phyloP scores from a whole-genome alignment of 331 rosid genomes.

The Quercus phellos region DNA sequence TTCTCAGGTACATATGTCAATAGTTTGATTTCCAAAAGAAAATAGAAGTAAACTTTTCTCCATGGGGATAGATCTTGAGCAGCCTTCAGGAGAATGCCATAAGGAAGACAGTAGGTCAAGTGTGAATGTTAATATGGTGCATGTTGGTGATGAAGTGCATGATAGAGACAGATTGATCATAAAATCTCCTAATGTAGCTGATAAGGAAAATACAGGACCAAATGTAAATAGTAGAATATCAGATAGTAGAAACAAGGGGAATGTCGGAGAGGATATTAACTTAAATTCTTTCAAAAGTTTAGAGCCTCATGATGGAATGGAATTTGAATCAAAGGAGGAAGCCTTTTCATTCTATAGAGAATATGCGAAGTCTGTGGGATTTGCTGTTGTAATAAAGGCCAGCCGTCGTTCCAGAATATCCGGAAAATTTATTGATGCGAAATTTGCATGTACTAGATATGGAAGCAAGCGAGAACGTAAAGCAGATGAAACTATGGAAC shows the following conservation, averaged over 20 bases:
- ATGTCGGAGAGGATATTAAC: conserved; percentile 26
- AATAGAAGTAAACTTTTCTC: conserved; percentile 1
- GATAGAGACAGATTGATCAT: conserved; percentile 4
- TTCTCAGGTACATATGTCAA: conserved; percentile 5
- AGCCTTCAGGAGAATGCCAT: conserved; percentile 30
- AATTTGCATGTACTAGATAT: conserved; percentile 41
- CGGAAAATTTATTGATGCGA: conserved; percentile 44
- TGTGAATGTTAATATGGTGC: conserved; percentile 11
- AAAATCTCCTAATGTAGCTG: conserved; percentile 5
- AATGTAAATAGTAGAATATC: conserved; percentile 7
- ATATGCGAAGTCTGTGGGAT: conserved; percentile 40
- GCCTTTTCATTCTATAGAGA: conserved; percentile 39
- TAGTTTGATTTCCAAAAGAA: conserved; percentile 2
- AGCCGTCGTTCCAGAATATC: conserved; percentile 45
- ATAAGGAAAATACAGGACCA: conserved; percentile 17
- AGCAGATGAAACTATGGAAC: conserved; percentile 22
- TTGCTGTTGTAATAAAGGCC: conserved; percentile 34
- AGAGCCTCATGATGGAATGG: conserved; percentile 47
- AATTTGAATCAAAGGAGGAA: conserved; percentile 44
- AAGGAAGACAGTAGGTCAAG: conserved; percentile 16
- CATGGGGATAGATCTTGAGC: conserved; percentile 46
- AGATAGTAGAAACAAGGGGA: conserved; percentile 2
- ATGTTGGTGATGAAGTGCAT: conserved; percentile 14
- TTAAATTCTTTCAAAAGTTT: conserved; percentile 26
- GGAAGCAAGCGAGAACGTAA: conserved; percentile 30